Evolutionary conservation across 768 basidiomycete species (phyloP), one percentile per base, ranked within the genome.

Genomic region (Mycena floridula): DNA sequence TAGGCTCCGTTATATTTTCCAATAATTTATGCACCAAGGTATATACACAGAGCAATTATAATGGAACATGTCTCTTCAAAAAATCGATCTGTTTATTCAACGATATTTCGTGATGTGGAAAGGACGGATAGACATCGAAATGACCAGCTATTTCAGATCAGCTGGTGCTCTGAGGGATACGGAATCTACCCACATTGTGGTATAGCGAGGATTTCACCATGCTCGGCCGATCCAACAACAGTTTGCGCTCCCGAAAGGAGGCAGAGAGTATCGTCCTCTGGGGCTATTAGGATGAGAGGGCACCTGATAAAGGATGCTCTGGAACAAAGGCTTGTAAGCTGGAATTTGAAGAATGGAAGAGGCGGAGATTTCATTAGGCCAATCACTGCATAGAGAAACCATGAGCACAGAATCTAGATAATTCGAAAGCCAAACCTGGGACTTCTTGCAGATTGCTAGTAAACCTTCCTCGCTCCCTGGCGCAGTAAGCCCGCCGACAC

Each of bases 391-490:
- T n/a, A 39, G 6, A 39, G 16, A 25, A n/a, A 21, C 26, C 12
- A 21, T 38, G 11, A 11, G 22, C 8, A 24, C 7, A 15, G 7
- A 47, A 23, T 8, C 20, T 9, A 4, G n/a, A 18, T 12, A 11
- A 7, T 7, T 4, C 20, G 16, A 32, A 44, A 6, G 18, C 22
- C 30, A 2, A 24, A 40, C 53, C 40, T 49, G 5, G 47, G 43
- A 9, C 22, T 23, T 18, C 47, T 23, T 8, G 48, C 36, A 9
- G 57, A 43, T 5, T 28, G 43, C 42, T 2, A 7, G 11, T 37
- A 59, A 51, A 5, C 61, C 61, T 22, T 51, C 54, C 9, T 42
- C 18, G 11, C 50, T 49, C 5, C 52, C 53, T 0, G 57, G 55
- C 0, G 39, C 40, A 7, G 50, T 39, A 11, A 63, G 18, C 3